These are phyloP conservation scores for Erysimum cheiri DNA, from an alignment of 441 rosid genomes.

Conservation along the genomic window DNA sequence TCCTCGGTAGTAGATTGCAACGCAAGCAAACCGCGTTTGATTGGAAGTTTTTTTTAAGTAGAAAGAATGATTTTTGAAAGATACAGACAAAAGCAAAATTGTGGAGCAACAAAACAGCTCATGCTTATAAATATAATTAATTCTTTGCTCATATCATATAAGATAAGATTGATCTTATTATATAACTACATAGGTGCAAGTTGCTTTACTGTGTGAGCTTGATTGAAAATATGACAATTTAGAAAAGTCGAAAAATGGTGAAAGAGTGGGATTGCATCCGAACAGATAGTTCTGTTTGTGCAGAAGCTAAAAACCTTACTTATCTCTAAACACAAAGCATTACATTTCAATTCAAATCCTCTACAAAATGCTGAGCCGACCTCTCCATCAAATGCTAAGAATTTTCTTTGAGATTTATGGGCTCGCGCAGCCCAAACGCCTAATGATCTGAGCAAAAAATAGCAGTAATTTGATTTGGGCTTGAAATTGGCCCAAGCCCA, in stretches of 20 bases:
- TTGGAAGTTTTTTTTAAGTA: conserved; percentile 25
- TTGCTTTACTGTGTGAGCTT: background rate
- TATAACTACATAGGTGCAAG: conserved; percentile 5
- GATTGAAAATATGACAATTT: background rate
- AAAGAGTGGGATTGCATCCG: conserved; percentile 20
- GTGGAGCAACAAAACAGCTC: conserved; percentile 36
- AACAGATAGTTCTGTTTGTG: conserved; percentile 67
- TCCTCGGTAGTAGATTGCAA: conserved; percentile 47
- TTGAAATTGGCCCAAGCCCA: conserved; percentile 6
- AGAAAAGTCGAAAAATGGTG: background rate
- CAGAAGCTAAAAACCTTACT: conserved; percentile 77
- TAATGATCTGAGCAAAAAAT: background rate
- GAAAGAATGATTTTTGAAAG: conserved; percentile 49
- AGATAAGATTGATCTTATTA: conserved; percentile 9
- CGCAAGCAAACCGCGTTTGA: conserved; percentile 34
- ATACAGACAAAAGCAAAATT: conserved; percentile 30
- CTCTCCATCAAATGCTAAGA: no score
- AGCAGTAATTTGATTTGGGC: background rate
- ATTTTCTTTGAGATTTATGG: no score
- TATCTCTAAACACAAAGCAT: conserved; percentile 77
- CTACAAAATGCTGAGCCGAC: background rate
- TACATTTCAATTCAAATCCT: conserved; percentile 71
- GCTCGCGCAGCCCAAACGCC: no score
- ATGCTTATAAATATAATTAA: conserved; percentile 37
- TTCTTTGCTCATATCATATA: conserved; percentile 35